phyloP scores from a whole-genome alignment of 2,329 filamentous ascomycete genomes.

The Diaporthe sp. region DNA sequence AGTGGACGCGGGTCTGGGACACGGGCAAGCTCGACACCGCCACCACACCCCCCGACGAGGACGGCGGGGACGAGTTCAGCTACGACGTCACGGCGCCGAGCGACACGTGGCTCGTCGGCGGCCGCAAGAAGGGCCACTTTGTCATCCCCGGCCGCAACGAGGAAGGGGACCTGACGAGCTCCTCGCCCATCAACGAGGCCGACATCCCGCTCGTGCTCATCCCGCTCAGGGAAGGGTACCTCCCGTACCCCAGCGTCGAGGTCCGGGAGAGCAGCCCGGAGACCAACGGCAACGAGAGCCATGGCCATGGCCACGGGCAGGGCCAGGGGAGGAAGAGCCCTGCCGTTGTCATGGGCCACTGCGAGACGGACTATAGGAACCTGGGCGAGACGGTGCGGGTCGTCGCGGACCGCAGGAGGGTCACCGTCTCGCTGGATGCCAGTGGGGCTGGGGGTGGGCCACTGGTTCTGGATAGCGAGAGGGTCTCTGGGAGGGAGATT shows the following conservation, averaged over 20 bases:
- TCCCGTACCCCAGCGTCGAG: slow-evolving; percentile 83
- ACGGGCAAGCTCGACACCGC: slow-evolving; percentile 51
- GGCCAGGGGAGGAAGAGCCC: slow-evolving; percentile 36
- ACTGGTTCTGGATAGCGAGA: slow-evolving; percentile 73
- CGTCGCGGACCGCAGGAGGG: slow-evolving; percentile 74
- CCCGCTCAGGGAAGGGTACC: slow-evolving; percentile 79
- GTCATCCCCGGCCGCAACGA: slow-evolving; percentile 58
- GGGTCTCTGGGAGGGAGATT: slow-evolving; percentile 36
- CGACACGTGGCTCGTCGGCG: slow-evolving; percentile 88
- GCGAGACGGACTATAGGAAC: slow-evolving; percentile 85
- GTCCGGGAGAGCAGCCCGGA: slow-evolving; percentile 65
- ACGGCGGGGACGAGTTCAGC: slow-evolving; percentile 73
- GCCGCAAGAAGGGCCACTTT: slow-evolving; percentile 83
- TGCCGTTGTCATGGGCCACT: slow-evolving; percentile 55
- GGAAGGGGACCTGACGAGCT: slow-evolving; percentile 42
- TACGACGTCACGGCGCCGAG: slow-evolving; percentile 82
- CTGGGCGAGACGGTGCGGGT: slow-evolving; percentile 82
- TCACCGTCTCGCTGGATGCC: slow-evolving; percentile 78
- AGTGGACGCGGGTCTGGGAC: slow-evolving; percentile 73
- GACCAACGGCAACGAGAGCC: slow-evolving; percentile 18
- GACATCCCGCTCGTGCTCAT: slow-evolving; percentile 80
- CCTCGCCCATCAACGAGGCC: slow-evolving; percentile 60
- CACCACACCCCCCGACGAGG: slow-evolving; percentile 43
- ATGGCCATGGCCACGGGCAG: slow-evolving; percentile 30
- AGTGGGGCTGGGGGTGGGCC: slow-evolving; percentile 74